Conservation (phyloP, 2,329 filamentous ascomycete species). For the Trichoderma cornu-damae region DNA sequence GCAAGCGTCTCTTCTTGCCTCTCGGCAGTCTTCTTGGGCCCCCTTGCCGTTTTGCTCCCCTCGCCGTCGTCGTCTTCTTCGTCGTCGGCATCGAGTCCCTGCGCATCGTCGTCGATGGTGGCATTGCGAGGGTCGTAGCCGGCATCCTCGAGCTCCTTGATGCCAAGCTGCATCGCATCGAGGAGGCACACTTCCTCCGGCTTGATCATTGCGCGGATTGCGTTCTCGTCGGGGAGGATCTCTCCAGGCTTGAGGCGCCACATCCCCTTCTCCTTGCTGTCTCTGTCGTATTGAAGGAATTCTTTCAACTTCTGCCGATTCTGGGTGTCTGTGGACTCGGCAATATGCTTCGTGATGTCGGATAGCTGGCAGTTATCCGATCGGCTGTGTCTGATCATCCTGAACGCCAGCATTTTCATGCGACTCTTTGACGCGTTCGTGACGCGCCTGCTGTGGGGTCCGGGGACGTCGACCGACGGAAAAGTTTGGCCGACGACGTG, state of each 20-base stretch:
- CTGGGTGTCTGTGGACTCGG: conserved; percentile 88
- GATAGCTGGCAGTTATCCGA: conserved; percentile 65
- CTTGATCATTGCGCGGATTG: conserved; percentile 81
- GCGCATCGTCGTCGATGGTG: conserved; percentile 58
- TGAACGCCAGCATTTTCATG: conserved; percentile 91
- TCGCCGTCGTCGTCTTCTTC: conserved; percentile 45
- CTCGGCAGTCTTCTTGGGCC: conserved; percentile 41
- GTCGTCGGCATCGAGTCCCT: conserved; percentile 56
- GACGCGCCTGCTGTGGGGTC: conserved; percentile 88
- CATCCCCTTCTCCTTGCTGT: conserved; percentile 60
- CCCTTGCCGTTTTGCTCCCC: conserved; percentile 36
- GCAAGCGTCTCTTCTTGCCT: conserved; percentile 67
- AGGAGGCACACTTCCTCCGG: conserved; percentile 93
- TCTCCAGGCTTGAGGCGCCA: conserved; percentile 77
- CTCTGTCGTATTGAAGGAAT: conserved; percentile 86
- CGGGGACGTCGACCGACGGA: conserved; percentile 85
- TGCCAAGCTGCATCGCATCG: conserved; percentile 94
- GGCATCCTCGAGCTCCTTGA: conserved; percentile 84
- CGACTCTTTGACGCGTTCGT: conserved; percentile 96
- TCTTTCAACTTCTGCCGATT: conserved; percentile 97
- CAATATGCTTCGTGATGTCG: conserved; percentile 89
- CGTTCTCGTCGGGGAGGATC: conserved; percentile 70
- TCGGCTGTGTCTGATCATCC: conserved; percentile 73
- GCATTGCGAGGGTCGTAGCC: conserved; percentile 69
- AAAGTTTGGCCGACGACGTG: conserved; percentile 91